A percentile compares a stretch with the other conserved stretches of the same genome.
These are phyloP conservation scores for Uromyces viciae-fabae DNA, from an alignment of 1,284 basidiomycete genomes.

Conservation along the genomic window DNA sequence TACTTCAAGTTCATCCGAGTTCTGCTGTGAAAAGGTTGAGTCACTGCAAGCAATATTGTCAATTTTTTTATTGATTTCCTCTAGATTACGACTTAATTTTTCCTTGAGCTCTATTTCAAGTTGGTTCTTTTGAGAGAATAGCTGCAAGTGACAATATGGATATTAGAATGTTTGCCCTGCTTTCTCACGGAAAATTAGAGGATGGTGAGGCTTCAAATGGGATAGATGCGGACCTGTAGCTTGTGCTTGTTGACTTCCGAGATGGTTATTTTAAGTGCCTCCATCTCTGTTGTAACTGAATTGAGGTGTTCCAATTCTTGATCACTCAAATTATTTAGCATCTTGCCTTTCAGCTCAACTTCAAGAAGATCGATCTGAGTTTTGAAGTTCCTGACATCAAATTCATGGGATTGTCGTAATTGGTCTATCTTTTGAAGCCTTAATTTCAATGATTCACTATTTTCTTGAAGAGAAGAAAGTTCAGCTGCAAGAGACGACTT, in stretches of 20 bases:
- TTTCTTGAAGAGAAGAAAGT: conserved; percentile 63
- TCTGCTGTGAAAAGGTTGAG: conserved; percentile 61
- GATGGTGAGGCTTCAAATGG: neutral
- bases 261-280: conserved; percentile 68
- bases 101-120: conserved; percentile 93
- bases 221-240: conserved; percentile 64
- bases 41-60: conserved; percentile 69
- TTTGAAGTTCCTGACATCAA: conserved; percentile 57
- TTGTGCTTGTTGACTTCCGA: conserved; percentile 67
- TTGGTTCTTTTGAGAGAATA: conserved; percentile 71
- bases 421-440: conserved; percentile 67
- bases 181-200: neutral
- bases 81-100: conserved; percentile 70
- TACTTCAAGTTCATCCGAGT: conserved; percentile 65
- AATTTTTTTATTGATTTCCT: conserved; percentile 72
- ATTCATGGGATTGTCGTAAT: conserved; percentile 68
- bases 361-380: conserved; percentile 63
- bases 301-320: conserved; percentile 71
- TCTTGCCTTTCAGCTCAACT: conserved; percentile 70
- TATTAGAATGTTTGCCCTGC: neutral
- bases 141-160: conserved; percentile 58
- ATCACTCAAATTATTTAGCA: conserved; percentile 68
- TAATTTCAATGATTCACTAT: conserved; percentile 68
- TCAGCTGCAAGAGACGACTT: conserved; percentile 69
- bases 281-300: conserved; percentile 70